A percentile compares a stretch with the other conserved stretches of the same genome.
These are phyloP conservation scores for Diaporthe amygdali DNA, from an alignment of 2,329 filamentous ascomycete genomes.

Conservation along the genomic window DNA sequence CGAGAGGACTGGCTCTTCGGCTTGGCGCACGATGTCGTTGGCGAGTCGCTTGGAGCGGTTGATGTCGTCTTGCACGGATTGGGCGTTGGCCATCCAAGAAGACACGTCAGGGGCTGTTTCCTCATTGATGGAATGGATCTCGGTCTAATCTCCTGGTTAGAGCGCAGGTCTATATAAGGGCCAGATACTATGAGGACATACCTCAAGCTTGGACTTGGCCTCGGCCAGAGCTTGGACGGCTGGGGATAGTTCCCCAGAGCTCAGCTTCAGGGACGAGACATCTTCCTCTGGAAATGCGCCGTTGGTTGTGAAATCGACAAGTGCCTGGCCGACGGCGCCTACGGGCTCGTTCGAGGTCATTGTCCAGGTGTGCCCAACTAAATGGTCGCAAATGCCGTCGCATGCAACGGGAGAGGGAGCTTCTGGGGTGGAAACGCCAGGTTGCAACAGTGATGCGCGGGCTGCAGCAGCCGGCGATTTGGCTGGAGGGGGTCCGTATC, in stretches of 20 bases:
- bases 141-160: slow-evolving; percentile 49
- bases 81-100: slow-evolving; percentile 85
- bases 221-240: slow-evolving; percentile 47
- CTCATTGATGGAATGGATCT: slow-evolving; percentile 78
- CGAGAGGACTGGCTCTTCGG: slow-evolving; percentile 65
- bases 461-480: neutral
- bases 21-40: slow-evolving; percentile 78
- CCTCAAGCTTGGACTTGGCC: slow-evolving; percentile 52
- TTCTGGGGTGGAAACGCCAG: neutral
- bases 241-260: slow-evolving; percentile 40
- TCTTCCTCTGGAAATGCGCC: slow-evolving; percentile 53
- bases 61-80: slow-evolving; percentile 84
- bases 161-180: neutral
- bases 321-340: slow-evolving; percentile 55
- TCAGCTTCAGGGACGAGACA: slow-evolving; percentile 44
- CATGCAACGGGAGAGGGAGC: neutral
- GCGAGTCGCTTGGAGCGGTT: slow-evolving; percentile 79
- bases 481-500: neutral
- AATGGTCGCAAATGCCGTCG: neutral
- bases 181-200: slow-evolving; percentile 30
- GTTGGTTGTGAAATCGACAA: slow-evolving; percentile 66
- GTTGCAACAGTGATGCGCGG: neutral
- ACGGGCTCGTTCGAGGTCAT: slow-evolving; percentile 3
- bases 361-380: neutral
- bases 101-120: slow-evolving; percentile 81